phyloP scores from a whole-genome alignment of 345 rosid genomes.

The Alliaria petiolata region DNA sequence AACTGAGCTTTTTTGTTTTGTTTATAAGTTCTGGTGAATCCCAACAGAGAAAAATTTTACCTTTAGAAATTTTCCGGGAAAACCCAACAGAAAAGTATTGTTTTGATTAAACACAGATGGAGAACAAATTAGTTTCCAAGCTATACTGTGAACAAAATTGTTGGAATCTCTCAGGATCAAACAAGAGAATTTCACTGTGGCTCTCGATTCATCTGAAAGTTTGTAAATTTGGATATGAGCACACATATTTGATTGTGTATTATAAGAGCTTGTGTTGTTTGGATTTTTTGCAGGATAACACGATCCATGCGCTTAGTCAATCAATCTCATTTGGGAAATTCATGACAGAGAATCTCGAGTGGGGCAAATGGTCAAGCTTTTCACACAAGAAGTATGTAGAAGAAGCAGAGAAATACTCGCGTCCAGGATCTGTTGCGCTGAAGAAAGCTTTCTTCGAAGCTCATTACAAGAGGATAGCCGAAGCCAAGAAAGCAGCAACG shows the following conservation, averaged over 20 bases:
- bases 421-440: slow-evolving; percentile 83
- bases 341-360: slow-evolving; percentile 70
- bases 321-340: slow-evolving; percentile 90
- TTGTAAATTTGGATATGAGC: neutral
- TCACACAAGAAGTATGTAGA: slow-evolving; percentile 71
- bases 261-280: neutral
- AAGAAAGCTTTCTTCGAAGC: slow-evolving; percentile 85
- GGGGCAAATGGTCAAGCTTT: slow-evolving; percentile 93
- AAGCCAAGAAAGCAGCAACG: slow-evolving; percentile 58
- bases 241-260: neutral
- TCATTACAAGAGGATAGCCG: slow-evolving; percentile 67
- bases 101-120: neutral
- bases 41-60: neutral
- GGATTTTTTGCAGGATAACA: slow-evolving; percentile 52
- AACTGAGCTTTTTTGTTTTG: neutral
- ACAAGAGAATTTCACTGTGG: too few relatives aligned
- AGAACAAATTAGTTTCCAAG: neutral
- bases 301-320: slow-evolving; percentile 58
- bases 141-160: neutral
- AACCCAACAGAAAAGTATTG: neutral
- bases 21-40: neutral
- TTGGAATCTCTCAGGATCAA: neutral
- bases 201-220: slow-evolving; percentile 8
- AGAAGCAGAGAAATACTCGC: slow-evolving; percentile 73
- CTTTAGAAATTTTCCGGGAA: neutral